Base-by-base conservation (phyloP, 352 stramenopile species). In the Pythium scleroteichum region DNA sequence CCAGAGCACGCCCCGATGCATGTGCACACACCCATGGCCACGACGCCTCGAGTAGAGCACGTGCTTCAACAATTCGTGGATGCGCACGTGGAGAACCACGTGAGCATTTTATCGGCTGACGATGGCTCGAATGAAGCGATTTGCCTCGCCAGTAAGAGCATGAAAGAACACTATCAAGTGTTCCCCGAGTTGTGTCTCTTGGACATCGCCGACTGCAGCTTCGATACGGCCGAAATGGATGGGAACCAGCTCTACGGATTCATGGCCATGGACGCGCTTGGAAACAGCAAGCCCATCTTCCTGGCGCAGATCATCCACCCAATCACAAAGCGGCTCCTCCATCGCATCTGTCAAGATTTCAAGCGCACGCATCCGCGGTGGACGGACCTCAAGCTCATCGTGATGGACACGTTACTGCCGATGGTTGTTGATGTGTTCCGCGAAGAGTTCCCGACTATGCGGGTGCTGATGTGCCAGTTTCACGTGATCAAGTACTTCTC, bases 101-200 rank as follows among this genome's bases (percentile, higher is more conserved):
- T 82, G 53, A 90, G 81, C 32, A 86, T 90, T 35, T 56, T 90
- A 32, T 82, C 81, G 4, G 81, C 70, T 3, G 81, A 87, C 54
- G 81, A 90, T 49, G 81, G 81, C 24, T 90, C 75, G 24, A 85
- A 88, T 58, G 81, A 90, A 50, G 76, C 78, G 8, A 87, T 88
- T 62, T 90, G 81, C 54, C 50, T 90, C 20, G 73, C 81, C n/a
- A 88, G 71, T 59, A 84, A 87, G 54, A 67, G 56, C 44, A 90
- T 90, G 81, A 87, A 87, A 39, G 78, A 88, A 59, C 78, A 88
- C 54, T 87, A 85, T 22, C 54, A 82, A 16, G 78, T 82, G 4
- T 90, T 87, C 45, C 70, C 81, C 0, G 76, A 90, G 41, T 56
- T 90, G 9, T 72, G 79, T 41, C 55, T 90, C 6, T 41, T 90